These are phyloP conservation scores for Grosmannia huntii DNA, from an alignment of 2,329 filamentous ascomycete species.

Conservation along the genomic window DNA sequence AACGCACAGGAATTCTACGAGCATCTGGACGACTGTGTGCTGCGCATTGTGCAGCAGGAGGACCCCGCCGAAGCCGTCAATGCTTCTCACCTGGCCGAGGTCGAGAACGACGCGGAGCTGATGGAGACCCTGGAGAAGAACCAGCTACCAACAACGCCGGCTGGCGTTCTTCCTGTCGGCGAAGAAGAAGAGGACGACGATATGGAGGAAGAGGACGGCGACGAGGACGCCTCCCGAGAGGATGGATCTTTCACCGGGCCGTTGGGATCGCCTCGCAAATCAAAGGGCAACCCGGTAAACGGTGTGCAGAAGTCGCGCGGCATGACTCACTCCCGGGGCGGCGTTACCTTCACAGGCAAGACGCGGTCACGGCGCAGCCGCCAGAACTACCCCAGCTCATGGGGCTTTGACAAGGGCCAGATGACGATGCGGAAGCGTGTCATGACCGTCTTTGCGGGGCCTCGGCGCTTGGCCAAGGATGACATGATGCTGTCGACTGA, in stretches of 20 bases:
- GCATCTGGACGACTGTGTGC: constrained; percentile 71
- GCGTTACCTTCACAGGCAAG: constrained; percentile 43
- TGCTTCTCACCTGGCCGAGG: constrained; percentile 50
- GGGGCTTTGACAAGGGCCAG: constrained; percentile 83
- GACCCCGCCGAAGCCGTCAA: constrained; percentile 59
- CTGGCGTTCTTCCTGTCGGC: constrained; percentile 18
- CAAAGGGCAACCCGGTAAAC: constrained; percentile 41
- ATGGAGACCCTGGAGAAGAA: constrained; percentile 52
- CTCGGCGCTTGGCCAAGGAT: constrained; percentile 83
- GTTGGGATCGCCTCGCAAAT: constrained; percentile 31
- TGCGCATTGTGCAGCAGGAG: constrained; percentile 59
- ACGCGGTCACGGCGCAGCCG: constrained; percentile 72
- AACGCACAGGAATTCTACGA: constrained; percentile 98
- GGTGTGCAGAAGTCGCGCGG: constrained; percentile 56
- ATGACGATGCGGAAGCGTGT: constrained; percentile 99
- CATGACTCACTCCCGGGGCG: constrained; percentile 66
- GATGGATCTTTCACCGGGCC: constrained; percentile 11
- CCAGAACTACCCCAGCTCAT: constrained; percentile 84
- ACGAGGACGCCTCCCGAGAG: constrained; percentile 30
- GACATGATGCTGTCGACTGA: constrained; percentile 98
- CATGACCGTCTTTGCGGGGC: constrained; percentile 82
- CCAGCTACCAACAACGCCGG: constrained; percentile 40
- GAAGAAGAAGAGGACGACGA: constrained; percentile 30
- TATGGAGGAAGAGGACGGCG: constrained; percentile 43
- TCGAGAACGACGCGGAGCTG: constrained; percentile 51